Conservation (phyloP, 306 rosid genomes). For the Citrullus colocynthis region DNA sequence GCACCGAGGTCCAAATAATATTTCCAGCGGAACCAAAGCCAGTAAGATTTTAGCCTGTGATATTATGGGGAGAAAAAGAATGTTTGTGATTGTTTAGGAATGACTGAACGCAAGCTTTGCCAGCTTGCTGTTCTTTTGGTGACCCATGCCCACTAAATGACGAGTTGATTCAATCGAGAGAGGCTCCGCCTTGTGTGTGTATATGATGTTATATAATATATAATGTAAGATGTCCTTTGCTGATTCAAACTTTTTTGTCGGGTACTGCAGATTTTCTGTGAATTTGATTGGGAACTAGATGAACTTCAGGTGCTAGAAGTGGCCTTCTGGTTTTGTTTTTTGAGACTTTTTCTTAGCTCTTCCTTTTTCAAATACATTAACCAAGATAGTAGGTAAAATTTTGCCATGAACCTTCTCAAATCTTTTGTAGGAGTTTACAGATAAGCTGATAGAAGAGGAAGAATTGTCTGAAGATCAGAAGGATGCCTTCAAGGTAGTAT, state of each 20-base stretch:
- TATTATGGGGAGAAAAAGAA: no score
- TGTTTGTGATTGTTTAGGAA: not conserved
- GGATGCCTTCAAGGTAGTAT: conserved; percentile 58
- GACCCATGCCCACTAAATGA: not conserved
- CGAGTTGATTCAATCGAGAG: not conserved
- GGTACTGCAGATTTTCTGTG: conserved; percentile 52
- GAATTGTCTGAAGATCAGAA: conserved; percentile 49
- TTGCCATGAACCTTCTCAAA: not conserved
- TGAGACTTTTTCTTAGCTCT: not conserved
- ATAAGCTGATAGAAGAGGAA: conserved; percentile 55
- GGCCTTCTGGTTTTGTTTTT: not conserved
- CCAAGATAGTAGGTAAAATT: not conserved
- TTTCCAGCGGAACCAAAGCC: conserved; percentile 64
- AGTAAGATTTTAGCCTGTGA: conserved; percentile 21
- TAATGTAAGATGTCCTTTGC: not conserved
- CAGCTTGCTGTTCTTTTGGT: conserved; percentile 1
- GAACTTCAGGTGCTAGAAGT: conserved; percentile 51
- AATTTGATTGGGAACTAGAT: conserved; percentile 83
- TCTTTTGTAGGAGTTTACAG: conserved; percentile 54
- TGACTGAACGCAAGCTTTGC: not conserved
- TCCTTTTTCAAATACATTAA: not conserved
- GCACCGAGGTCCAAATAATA: conserved; percentile 69
- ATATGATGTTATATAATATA: not conserved
- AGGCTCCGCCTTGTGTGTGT: not conserved
- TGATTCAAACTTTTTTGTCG: conserved; percentile 3